Evolutionary conservation across 1,139 yeast genomes (phyloP), one percentile per base, ranked within the genome.

Genomic region (Geotrichum cucujoidarum): DNA sequence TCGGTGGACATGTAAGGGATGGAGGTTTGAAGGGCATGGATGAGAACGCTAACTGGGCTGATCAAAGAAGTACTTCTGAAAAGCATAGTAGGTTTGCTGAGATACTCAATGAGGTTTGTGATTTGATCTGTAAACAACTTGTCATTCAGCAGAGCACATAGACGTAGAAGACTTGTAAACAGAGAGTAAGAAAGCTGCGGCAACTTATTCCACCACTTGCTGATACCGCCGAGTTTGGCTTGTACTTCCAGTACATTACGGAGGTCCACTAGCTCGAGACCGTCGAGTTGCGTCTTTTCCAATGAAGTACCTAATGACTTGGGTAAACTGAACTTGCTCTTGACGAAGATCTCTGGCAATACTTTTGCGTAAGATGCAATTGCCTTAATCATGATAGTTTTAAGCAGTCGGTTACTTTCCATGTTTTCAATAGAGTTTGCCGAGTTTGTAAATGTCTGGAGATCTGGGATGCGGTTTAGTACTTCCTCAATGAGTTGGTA

Each of bases 121-220:
- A 77, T 67, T 54, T 74, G 75, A n/a, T 57, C 55, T 2, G 70
- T 65, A 2, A 76, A 67, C 8, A 68, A 54, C 1, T 65, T 61
- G 37, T 63, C 64, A 16, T 48, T 37, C 13, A 48, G 42, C 14
- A 63, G 58, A 1, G 72, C 64, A 0, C 76, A 71, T 34, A 84
- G 66, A 54, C 76, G 74, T 38, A 83, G 57, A 49, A 86, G 66
- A 13, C 77, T 75, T 0, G 86, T 76, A 59, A 84, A 83, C 48
- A 83, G 69, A 0, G 88, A 78, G 51, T 71, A 68, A 2, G 65
- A 64, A 1, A 62, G 59, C 2, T 66, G 68, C 3, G 72, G 65
- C 22, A 73, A 37, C 45, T 61, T 64, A 53, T 75, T 79, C 76
- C 85, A 82, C 90, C 92, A 85, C 73, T 83, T 83, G 49, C 67